Evolutionary conservation across 164 flowering plant species (phyloP).

Genomic region (Brasenia schreberi): DNA sequence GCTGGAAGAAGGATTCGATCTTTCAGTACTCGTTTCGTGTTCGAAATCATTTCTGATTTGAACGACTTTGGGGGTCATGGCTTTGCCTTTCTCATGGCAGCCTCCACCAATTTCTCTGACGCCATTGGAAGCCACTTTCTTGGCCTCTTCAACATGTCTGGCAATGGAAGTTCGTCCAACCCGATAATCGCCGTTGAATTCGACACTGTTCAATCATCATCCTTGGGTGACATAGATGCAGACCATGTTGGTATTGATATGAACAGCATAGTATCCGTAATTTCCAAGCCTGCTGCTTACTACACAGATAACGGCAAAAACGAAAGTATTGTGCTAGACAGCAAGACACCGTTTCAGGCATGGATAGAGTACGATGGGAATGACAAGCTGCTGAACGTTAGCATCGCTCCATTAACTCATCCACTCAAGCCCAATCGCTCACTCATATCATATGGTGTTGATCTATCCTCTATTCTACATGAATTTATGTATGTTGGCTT

Average conservation of each 20-base stretch:
- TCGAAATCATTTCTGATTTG: constrained; percentile 19
- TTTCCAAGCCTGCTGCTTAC: constrained; percentile 19
- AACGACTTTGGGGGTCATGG: constrained; percentile 16
- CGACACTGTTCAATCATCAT: constrained; percentile 17
- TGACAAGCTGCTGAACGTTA: constrained; percentile 7
- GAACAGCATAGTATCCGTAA: constrained; percentile 20
- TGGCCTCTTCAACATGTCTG: constrained; percentile 25
- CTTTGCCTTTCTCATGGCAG: constrained; percentile 24
- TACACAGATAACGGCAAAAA: constrained; percentile 7
- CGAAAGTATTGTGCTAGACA: constrained; percentile 13
- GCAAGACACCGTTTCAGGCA: constrained; percentile 12
- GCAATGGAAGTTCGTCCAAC: constrained; percentile 17
- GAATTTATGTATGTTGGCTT: constrained; percentile 10
- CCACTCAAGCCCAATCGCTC: constrained; percentile 6
- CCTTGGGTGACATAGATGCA: constrained; percentile 15
- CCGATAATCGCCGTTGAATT: constrained; percentile 36
- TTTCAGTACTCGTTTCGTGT: constrained; percentile 26
- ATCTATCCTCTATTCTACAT: constrained; percentile 5
- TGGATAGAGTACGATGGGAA: constrained; percentile 13
- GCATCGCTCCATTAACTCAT: constrained; percentile 5
- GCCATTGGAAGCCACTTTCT: constrained; percentile 13
- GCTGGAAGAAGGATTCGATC: constrained; percentile 6
- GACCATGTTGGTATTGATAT: constrained; percentile 48
- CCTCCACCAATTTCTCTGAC: constrained; percentile 10
- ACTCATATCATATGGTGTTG: constrained; percentile 5